Percentiles rank a stretch among this genome's conserved stretches.
These are phyloP conservation scores for Pseudonitzschia pungens DNA, from an alignment of 108 stramenopile species.

Conservation along the genomic window DNA sequence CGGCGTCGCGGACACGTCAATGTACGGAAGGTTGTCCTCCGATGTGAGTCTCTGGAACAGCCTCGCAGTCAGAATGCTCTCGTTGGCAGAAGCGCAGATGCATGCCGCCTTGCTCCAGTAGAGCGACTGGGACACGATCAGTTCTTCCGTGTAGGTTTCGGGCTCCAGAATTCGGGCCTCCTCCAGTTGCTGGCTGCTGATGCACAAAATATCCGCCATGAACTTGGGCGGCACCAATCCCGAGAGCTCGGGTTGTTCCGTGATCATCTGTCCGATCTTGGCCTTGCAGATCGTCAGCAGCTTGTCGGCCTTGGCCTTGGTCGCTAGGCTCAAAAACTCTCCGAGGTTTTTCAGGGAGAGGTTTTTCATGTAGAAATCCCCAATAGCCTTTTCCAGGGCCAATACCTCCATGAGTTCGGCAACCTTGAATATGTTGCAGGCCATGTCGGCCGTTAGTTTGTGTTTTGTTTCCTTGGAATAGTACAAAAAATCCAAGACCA, in stretches of 20 bases:
- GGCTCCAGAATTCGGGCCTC: slow-evolving; percentile 29
- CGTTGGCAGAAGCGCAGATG: slow-evolving; percentile 34
- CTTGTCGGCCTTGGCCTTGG: slow-evolving; percentile 23
- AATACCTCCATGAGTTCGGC: slow-evolving; percentile 28
- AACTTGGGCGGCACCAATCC: slow-evolving; percentile 30
- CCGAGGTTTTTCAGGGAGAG: slow-evolving; percentile 34
- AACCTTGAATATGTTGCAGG: slow-evolving; percentile 34
- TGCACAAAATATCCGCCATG: slow-evolving; percentile 28
- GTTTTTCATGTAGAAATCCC: slow-evolving; percentile 35
- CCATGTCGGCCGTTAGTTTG: slow-evolving; percentile 28
- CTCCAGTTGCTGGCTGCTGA: slow-evolving; percentile 24
- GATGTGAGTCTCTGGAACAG: slow-evolving; percentile 25
- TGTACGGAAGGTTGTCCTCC: slow-evolving; percentile 29
- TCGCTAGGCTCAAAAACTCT: slow-evolving; percentile 30
- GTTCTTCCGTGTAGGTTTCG: slow-evolving; percentile 18
- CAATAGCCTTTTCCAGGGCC: slow-evolving; percentile 30
- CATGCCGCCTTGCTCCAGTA: slow-evolving; percentile 38
- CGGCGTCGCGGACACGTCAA: slow-evolving; percentile 28
- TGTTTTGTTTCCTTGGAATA: slow-evolving; percentile 38
- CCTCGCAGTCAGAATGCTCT: slow-evolving; percentile 15
- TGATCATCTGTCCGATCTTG: slow-evolving; percentile 38
- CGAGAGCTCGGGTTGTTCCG: slow-evolving; percentile 34
- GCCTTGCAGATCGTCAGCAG: slow-evolving; percentile 26
- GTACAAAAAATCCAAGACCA: slow-evolving; percentile 42
- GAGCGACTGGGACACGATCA: slow-evolving; percentile 17